These are phyloP conservation scores for Pichia membranifaciens DNA, from an alignment of 805 yeast species.

Conservation along the genomic window DNA sequence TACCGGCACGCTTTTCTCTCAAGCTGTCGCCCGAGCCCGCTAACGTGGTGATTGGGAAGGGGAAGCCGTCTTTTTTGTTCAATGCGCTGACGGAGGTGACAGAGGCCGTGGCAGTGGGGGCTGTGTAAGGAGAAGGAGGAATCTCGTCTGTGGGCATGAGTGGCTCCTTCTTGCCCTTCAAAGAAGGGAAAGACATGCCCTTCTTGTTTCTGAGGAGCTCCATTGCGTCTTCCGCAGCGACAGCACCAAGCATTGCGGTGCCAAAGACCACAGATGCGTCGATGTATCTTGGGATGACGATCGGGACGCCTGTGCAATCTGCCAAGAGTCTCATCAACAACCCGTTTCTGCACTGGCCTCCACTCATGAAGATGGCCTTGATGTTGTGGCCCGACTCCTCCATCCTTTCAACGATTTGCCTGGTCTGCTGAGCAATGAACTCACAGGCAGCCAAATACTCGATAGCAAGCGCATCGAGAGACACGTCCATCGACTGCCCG, in stretches of 20 bases:
- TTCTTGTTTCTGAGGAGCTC: constrained; percentile 17
- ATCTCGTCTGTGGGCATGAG: constrained; percentile 1
- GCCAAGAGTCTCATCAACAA: constrained; percentile 85
- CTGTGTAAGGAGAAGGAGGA: constrained; percentile 67
- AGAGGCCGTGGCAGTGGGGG: constrained; percentile 73
- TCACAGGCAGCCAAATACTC: constrained; percentile 92
- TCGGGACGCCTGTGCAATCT: constrained; percentile 87
- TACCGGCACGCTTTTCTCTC: not conserved
- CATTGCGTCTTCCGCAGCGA: constrained; percentile 67
- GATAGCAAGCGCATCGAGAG: constrained; percentile 78
- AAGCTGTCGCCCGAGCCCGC: constrained; percentile 23
- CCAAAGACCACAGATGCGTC: constrained; percentile 98
- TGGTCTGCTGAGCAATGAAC: constrained; percentile 94
- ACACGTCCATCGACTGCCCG: constrained; percentile 87
- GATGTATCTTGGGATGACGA: constrained; percentile 88
- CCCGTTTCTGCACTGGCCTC: constrained; percentile 95
- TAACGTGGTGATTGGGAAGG: constrained; percentile 44
- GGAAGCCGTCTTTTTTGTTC: constrained; percentile 38
- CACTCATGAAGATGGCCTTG: constrained; percentile 77
- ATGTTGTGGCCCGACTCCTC: constrained; percentile 72
- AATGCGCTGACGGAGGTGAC: constrained; percentile 51
- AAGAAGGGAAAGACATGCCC: not conserved
- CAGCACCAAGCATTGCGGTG: constrained; percentile 90
- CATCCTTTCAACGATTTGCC: constrained; percentile 89
- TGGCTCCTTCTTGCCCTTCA: not conserved